Evolutionary conservation across 2,329 filamentous ascomycete species (phyloP).

Genomic region (Paecilomyces formosus): DNA sequence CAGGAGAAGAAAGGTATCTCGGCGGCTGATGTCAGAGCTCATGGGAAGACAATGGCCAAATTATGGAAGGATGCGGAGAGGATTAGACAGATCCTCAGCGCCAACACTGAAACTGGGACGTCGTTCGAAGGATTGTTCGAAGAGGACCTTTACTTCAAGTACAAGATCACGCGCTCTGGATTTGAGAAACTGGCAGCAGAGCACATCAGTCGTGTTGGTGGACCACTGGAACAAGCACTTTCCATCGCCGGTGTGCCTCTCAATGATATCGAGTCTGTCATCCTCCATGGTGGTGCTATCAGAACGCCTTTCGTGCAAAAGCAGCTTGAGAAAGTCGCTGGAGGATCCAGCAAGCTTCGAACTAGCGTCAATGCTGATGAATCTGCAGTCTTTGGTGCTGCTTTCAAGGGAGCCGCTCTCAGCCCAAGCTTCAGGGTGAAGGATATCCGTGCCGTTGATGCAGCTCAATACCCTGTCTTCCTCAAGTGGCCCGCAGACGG

Average conservation of each 20-base stretch:
- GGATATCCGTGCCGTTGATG: conserved; percentile 82
- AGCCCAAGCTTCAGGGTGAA: conserved; percentile 97
- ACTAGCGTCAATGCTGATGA: conserved; percentile 97
- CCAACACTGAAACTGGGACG: conserved; percentile 72
- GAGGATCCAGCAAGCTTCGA: conserved; percentile 69
- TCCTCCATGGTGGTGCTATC: conserved; percentile 84
- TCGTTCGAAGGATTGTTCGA: conserved; percentile 79
- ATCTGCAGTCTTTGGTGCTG: conserved; percentile 89
- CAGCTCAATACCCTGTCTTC: conserved; percentile 63
- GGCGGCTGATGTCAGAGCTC: conserved; percentile 47
- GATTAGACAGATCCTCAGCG: conserved; percentile 80
- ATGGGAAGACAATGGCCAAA: conserved; percentile 81
- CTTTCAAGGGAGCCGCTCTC: conserved; percentile 84
- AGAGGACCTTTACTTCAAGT: conserved; percentile 88
- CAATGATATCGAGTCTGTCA: conserved; percentile 75
- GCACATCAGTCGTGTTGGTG: conserved; percentile 60
- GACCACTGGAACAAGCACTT: conserved; percentile 67
- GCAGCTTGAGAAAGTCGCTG: conserved; percentile 68
- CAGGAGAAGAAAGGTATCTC: conserved; percentile 51
- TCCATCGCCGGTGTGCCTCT: conserved; percentile 64
- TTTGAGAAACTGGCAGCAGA: conserved; percentile 72
- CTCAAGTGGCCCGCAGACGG: conserved; percentile 68
- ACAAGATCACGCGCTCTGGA: conserved; percentile 70
- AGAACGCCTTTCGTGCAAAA: conserved; percentile 93
- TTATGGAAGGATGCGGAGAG: conserved; percentile 90